Evolutionary conservation across 352 stramenopile genomes (phyloP), one percentile per base, ranked within the genome.

Genomic region (Phytophthora melonis): DNA sequence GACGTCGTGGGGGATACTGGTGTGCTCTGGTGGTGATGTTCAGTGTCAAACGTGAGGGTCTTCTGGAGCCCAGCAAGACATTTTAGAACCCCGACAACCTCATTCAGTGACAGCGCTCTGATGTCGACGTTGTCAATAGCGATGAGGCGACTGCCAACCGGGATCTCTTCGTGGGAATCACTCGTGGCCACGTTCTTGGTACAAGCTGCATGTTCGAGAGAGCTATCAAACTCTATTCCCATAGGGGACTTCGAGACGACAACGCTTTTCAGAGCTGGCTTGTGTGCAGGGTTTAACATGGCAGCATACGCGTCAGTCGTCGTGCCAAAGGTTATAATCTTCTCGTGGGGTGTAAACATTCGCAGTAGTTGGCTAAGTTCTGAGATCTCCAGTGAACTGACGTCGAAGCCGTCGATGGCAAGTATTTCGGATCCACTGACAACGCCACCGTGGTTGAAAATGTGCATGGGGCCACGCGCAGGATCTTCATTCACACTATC

Each of bases 311-410:
- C 80, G 0, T 58, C 64, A 5, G 55, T 23, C 0, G 81, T 87
- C 10, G 79, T 86, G 50, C 81, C 84, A 68, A 92, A 92, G 0
- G 85, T 86, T 50, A 92, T 88, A 10, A 80, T 63, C 21, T 92
- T 91, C 32, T 85, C 81, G 52, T 89, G 75, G 1, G 25, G 50
- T 16, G 68, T 60, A 11, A 92, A 66, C 14, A 66, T 45, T n/a
- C 70, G 78, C 21, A 92, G 63, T 2, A 89, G 32, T 8, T 83
- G 63, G 8, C 75, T 77, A 3, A 89, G 63, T 14, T 88, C 69
- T 6, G 54, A 19, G 2, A 91, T 58, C 27, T 79, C 70, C 13
- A 90, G 61, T 2, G 67, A 58, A 2, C 75, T 74, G 1, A 89
- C 67, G 34, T 86, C 68, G 39, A 91, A 85, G 0, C 79, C 79